Evolutionary conservation across 495 filamentous ascomycete genomes (phyloP), one percentile per base, ranked within the genome.

Genomic region (Aspergillus conjunctus): DNA sequence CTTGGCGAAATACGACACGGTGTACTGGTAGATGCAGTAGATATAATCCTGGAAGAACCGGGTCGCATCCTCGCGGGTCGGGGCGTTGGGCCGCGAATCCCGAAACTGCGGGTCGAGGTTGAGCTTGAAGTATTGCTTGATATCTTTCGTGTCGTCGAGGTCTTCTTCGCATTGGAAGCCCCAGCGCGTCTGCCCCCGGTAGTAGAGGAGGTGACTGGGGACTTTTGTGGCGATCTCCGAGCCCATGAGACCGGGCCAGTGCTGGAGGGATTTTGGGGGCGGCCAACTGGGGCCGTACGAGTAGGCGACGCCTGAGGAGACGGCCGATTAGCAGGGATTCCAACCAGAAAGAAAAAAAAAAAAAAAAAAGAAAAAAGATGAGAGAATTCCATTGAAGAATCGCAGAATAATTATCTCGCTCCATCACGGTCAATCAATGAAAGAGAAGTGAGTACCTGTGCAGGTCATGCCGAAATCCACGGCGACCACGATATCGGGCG

Each of bases 381-480:
- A 26, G 50, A 7, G 50, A 14, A 33, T 58, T 39, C 26, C 18
- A 33, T 20, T 37, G 39, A 45, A 15, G 51, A 21, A n/a, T n/a
- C n/a, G n/a, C n/a, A n/a, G n/a, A n/a, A n/a, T n/a, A n/a, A n/a
- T n/a, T n/a, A n/a, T n/a, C n/a, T n/a, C n/a, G n/a, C n/a, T n/a
- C n/a, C n/a, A n/a, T n/a, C n/a, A n/a, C n/a, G n/a, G n/a, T n/a
- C n/a, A n/a, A n/a, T n/a, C n/a, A n/a, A n/a, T n/a, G n/a, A n/a
- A n/a, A n/a, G n/a, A 26, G 26, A 26, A 26, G 17, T 11, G 10
- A 70, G 59, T 75, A 81, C 83, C 83, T 55, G 83, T 84, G 56
- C 77, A 86, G 31, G 85, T 87, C 72, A 85, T 87, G 7, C 85
- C 85, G 52, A 87, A 74, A 63, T 88, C 85, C 41, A 88, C 70